These are phyloP conservation scores for Bassia scoparia DNA, from an alignment of 148 eudicot species.

Conservation along the genomic window DNA sequence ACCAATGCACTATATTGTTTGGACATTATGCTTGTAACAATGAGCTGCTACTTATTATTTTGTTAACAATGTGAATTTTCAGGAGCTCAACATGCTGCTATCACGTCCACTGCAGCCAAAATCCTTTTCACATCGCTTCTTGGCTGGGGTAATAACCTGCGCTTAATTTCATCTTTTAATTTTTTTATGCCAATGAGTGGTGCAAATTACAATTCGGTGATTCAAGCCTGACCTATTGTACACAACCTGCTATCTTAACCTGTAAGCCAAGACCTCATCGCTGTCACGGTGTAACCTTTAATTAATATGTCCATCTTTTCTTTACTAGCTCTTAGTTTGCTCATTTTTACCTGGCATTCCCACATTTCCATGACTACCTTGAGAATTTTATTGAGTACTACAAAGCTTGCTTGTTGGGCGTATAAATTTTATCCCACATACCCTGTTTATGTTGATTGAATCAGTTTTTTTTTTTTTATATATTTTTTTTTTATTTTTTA, in stretches of 20 bases:
- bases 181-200: no score
- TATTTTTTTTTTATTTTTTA: no score
- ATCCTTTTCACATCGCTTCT: constrained; percentile 78
- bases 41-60: background rate
- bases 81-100: constrained; percentile 68
- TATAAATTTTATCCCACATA: background rate
- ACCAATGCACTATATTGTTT: background rate
- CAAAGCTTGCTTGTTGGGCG: background rate
- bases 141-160: constrained; percentile 68
- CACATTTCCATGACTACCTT: no score
- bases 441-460: background rate
- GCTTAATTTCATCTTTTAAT: background rate
- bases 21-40: background rate
- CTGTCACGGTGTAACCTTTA: no score
- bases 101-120: constrained; percentile 89
- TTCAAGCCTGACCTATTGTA: no score
- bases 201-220: no score
- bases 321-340: background rate
- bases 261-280: no score
- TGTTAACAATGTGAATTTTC: constrained; percentile 24
- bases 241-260: no score
- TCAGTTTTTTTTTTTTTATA: no score
- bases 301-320: background rate
- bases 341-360: background rate
- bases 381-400: background rate